phyloP scores from a whole-genome alignment of 208 protist species.

The Wallacemonas sp. region DNA sequence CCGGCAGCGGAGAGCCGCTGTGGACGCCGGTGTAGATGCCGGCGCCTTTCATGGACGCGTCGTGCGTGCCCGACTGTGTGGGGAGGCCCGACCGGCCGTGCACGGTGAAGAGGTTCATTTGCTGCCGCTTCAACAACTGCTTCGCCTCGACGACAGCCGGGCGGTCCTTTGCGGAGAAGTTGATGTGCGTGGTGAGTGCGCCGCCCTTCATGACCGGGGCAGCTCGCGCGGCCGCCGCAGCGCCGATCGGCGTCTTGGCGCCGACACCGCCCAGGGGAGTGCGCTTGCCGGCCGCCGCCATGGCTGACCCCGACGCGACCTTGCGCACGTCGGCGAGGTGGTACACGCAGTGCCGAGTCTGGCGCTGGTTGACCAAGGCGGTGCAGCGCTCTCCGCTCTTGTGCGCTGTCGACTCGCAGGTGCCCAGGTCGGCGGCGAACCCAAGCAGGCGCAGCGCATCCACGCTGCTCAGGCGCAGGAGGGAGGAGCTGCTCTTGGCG shows the following conservation, averaged over 20 bases:
- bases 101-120: conserved; percentile 58
- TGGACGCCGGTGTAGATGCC: conserved; percentile 61
- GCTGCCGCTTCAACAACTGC: conserved; percentile 32
- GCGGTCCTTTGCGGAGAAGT: background rate
- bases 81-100: conserved; percentile 55
- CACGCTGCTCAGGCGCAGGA: conserved; percentile 37
- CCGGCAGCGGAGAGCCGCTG: conserved; percentile 34
- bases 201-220: background rate
- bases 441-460: conserved; percentile 61
- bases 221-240: too few species aligned
- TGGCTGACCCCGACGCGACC: conserved; percentile 21
- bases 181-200: conserved; percentile 8
- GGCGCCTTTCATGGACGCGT: conserved; percentile 12
- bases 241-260: too few species aligned
- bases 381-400: conserved; percentile 56
- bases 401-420: conserved; percentile 42
- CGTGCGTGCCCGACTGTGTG: conserved; percentile 22
- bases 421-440: conserved; percentile 64
- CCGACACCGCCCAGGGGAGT: background rate
- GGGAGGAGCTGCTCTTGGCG: background rate
- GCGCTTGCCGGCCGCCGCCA: background rate
- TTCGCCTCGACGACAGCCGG: conserved; percentile 23
- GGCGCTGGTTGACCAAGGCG: conserved; percentile 47
- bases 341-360: conserved; percentile 48
- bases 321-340: conserved; percentile 53